A percentile compares a stretch with the other conserved stretches of the same genome.
Conservation (phyloP, 2,329 filamentous ascomycete genomes). For the Herpotrichia juniperi region DNA sequence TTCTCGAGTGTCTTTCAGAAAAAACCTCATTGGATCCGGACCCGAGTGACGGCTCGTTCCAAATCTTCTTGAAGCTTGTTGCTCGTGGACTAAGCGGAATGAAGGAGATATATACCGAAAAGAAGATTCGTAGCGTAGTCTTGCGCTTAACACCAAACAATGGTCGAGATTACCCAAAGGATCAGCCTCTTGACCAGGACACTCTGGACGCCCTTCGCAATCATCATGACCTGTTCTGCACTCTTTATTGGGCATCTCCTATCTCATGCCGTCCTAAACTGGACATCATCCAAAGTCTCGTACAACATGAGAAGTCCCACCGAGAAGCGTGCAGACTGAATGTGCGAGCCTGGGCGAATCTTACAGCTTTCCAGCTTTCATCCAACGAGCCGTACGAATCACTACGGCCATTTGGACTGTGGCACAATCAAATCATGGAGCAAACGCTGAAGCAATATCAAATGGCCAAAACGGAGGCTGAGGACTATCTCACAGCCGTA, state of each 20-base stretch:
- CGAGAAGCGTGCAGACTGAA: constrained; percentile 65
- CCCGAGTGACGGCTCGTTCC: constrained; percentile 60
- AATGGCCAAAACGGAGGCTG: constrained; percentile 63
- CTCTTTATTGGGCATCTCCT: constrained; percentile 64
- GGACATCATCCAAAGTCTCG: constrained; percentile 58
- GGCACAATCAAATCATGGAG: constrained; percentile 60
- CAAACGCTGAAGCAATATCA: constrained; percentile 62
- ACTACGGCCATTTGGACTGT: constrained; percentile 58
- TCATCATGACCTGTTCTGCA: constrained; percentile 66
- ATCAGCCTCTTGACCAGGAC: constrained; percentile 57
- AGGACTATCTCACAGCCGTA: constrained; percentile 55
- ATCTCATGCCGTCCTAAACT: constrained; percentile 59
- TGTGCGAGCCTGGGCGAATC: constrained; percentile 63
- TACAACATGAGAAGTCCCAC: constrained; percentile 63
- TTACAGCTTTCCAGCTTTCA: constrained; percentile 63
- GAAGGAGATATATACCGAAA: constrained; percentile 54
- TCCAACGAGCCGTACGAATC: constrained; percentile 54
- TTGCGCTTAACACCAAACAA: constrained; percentile 67
- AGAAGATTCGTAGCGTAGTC: constrained; percentile 61
- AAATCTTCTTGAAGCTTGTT: constrained; percentile 64
- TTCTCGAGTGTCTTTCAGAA: constrained; percentile 58
- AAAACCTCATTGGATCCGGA: constrained; percentile 52
- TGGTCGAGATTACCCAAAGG: constrained; percentile 65
- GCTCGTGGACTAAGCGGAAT: constrained; percentile 57
- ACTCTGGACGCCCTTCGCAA: constrained; percentile 65